Evolutionary conservation across 129 eudicot genomes (phyloP).

Genomic region (Chrysanthemum lavandulifolium): DNA sequence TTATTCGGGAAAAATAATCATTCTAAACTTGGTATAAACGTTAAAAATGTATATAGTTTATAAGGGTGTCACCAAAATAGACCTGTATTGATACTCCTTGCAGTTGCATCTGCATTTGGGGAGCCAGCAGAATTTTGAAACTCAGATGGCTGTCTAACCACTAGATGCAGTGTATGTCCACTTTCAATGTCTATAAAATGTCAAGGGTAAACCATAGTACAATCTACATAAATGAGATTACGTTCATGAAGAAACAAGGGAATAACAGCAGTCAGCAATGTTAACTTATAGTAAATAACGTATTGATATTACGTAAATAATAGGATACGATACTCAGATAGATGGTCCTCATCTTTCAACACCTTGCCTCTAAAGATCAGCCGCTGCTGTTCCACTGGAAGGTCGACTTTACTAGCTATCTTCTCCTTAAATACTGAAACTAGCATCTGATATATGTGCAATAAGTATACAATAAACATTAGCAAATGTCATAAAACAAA

Average conservation of each 20-base stretch:
- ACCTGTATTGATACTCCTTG: conserved; percentile 53
- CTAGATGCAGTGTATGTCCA: conserved; percentile 88
- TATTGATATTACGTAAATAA: not conserved
- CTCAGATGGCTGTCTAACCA: conserved; percentile 71
- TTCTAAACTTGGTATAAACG: not conserved
- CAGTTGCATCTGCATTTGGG: conserved; percentile 35
- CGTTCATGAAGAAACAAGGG: not conserved
- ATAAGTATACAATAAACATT: conserved; percentile 8
- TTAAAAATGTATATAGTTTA: not conserved
- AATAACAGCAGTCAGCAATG: not conserved
- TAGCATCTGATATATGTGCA: conserved; percentile 50
- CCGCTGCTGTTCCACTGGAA: conserved; percentile 80
- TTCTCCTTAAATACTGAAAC: conserved; percentile 79
- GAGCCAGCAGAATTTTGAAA: conserved; percentile 54
- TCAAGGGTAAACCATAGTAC: conserved; percentile 34
- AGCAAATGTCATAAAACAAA: not conserved
- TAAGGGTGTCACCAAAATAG: not conserved
- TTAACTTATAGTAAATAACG: not conserved
- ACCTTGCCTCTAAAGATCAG: conserved; percentile 96
- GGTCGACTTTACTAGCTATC: conserved; percentile 60
- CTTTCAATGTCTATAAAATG: conserved; percentile 68
- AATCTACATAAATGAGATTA: not conserved
- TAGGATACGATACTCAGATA: conserved; percentile 95
- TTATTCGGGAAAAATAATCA: not conserved
- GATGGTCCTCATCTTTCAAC: conserved; percentile 80